Evolutionary conservation across 352 stramenopile species (phyloP).

Genomic region (Phytopythium sindhum): DNA sequence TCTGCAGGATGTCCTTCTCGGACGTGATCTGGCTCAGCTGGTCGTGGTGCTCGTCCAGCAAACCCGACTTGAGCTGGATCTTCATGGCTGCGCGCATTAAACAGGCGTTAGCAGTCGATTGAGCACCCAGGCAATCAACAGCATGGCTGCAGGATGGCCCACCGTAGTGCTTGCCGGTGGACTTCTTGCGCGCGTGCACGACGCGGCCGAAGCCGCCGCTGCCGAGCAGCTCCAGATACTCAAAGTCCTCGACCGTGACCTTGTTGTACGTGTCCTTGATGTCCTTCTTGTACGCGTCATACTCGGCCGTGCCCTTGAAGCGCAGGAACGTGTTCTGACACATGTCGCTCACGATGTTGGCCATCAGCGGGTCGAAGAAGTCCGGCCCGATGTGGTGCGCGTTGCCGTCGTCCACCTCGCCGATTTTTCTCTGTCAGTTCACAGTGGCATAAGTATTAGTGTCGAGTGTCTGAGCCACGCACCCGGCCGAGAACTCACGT

Average conservation of each 20-base stretch:
- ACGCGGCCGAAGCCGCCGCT: constrained; percentile 91
- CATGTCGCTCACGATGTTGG: constrained; percentile 70
- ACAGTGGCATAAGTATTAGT: constrained; percentile 2
- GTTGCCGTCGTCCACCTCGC: constrained; percentile 26
- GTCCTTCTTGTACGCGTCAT: constrained; percentile 69
- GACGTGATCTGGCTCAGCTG: constrained; percentile 85
- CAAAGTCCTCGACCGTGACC: constrained; percentile 79
- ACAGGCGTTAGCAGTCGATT: not conserved
- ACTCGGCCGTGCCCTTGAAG: constrained; percentile 71
- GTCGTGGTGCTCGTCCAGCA: constrained; percentile 85
- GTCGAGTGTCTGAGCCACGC: not conserved
- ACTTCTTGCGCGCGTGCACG: constrained; percentile 88
- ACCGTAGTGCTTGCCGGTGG: constrained; percentile 89
- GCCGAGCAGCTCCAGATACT: constrained; percentile 83
- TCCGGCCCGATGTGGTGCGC: constrained; percentile 14
- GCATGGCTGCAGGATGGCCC: constrained; percentile 1
- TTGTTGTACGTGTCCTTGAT: constrained; percentile 87
- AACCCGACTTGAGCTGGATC: constrained; percentile 87
- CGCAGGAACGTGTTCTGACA: constrained; percentile 79
- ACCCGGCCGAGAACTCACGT: constrained; percentile 31
- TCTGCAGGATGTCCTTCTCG: constrained; percentile 86
- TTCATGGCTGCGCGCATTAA: constrained; percentile 72
- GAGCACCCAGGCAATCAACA: not conserved
- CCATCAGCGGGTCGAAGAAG: constrained; percentile 71
- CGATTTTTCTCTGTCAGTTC: constrained; percentile 52